Evolutionary conservation across 106 monocot species (phyloP).

Genomic region (Agapanthus africanus): DNA sequence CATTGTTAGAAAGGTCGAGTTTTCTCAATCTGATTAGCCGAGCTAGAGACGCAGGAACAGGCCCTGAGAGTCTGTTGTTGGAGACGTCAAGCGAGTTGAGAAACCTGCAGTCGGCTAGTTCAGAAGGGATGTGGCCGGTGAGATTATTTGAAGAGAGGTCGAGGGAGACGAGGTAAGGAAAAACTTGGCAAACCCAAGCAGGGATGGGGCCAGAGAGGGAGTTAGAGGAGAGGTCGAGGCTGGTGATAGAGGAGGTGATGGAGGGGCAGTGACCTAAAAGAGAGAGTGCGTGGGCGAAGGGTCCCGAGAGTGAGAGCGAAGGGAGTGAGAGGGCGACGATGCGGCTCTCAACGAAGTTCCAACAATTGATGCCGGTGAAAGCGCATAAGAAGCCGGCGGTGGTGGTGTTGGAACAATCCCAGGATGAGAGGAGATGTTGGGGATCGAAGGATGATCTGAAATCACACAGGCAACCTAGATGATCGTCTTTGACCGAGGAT

Average conservation of each 20-base stretch:
- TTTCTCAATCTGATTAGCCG: constrained; percentile 5
- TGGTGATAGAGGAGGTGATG: constrained; percentile 2
- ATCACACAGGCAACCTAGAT: constrained; percentile 18
- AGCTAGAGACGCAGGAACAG: constrained; percentile 16
- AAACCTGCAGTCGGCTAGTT: constrained; percentile 25
- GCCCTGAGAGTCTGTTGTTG: constrained; percentile 15
- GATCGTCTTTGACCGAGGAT: constrained; percentile 4
- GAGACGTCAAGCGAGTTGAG: constrained; percentile 19
- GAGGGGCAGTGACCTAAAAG: too few relatives aligned
- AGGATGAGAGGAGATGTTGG: neutral
- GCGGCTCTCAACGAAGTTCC: constrained; percentile 41
- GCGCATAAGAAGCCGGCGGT: constrained; percentile 18
- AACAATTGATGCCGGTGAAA: constrained; percentile 29
- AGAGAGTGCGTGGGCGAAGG: constrained; percentile 44
- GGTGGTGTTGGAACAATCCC: constrained; percentile 22
- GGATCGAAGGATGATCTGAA: constrained; percentile 6
- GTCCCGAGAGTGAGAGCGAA: constrained; percentile 26
- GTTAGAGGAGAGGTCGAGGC: constrained; percentile 24
- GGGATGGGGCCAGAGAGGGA: constrained; percentile 33
- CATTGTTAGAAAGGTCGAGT: constrained; percentile 15
- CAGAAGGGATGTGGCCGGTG: constrained; percentile 34
- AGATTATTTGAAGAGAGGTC: constrained; percentile 25
- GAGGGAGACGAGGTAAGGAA: constrained; percentile 34
- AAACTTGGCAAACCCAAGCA: constrained; percentile 32
- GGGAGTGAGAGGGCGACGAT: constrained; percentile 22